phyloP scores from a whole-genome alignment of 225 moss, liverwort and hornwort species.

The Pleurozium schreberi region DNA sequence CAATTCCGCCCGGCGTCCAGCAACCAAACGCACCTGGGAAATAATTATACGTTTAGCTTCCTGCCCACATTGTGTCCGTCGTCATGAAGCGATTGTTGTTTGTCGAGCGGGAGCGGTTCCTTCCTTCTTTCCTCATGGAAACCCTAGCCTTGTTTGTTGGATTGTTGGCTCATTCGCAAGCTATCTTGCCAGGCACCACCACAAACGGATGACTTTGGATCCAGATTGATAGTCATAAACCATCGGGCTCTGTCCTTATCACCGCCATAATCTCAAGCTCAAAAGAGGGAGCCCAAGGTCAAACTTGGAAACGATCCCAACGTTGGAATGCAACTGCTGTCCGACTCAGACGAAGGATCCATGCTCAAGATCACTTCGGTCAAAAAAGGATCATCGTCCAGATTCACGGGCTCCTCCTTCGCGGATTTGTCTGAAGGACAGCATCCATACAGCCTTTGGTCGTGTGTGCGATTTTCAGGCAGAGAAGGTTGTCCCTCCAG shows the following conservation, averaged over 20 bases:
- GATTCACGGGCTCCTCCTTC: conserved; percentile 8
- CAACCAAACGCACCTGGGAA: background rate
- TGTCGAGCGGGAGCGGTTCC: background rate
- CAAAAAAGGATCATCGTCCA: conserved; percentile 10
- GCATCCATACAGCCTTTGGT: conserved; percentile 10
- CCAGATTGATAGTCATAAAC: background rate
- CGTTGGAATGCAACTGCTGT: conserved; percentile 6
- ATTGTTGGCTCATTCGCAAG: background rate
- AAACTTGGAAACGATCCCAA: conserved; percentile 35
- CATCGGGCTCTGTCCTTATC: conserved; percentile 4
- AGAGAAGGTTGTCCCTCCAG: background rate
- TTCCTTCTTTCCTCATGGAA: background rate
- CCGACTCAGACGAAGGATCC: conserved; percentile 15
- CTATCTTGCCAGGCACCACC: background rate
- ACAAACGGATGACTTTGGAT: background rate
- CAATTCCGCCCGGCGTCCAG: background rate
- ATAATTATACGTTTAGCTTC: background rate
- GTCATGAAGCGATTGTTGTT: too few relatives aligned
- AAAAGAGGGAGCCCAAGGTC: conserved; percentile 18
- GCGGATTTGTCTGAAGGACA: background rate
- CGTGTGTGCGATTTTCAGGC: background rate
- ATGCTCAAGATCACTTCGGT: conserved; percentile 18
- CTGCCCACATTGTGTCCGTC: background rate
- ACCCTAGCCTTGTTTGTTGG: background rate
- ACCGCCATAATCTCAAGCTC: conserved; percentile 20